These are phyloP conservation scores for Truncatella angustata DNA, from an alignment of 2,329 filamentous ascomycete genomes.

Conservation along the genomic window DNA sequence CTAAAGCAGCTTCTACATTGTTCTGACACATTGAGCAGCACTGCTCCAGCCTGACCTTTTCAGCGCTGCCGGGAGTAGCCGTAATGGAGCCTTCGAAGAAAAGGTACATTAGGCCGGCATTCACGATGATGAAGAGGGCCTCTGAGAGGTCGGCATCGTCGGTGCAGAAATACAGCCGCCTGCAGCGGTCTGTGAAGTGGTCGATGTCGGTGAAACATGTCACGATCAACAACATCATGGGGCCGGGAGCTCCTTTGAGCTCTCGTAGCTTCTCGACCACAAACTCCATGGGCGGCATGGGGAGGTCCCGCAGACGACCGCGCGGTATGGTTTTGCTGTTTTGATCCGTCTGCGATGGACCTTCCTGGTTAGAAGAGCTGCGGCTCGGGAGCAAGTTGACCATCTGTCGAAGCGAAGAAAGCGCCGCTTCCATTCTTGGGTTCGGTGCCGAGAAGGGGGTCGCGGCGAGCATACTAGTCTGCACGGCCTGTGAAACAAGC, in stretches of 20 bases:
- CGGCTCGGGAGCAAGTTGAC: constrained; percentile 47
- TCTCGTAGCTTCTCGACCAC: constrained; percentile 49
- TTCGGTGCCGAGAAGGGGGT: constrained; percentile 42
- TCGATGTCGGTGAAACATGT: constrained; percentile 48
- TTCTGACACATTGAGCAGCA: constrained; percentile 26
- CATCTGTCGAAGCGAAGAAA: constrained; percentile 51
- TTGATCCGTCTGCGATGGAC: background rate
- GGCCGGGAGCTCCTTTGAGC: constrained; percentile 43
- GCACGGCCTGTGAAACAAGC: constrained; percentile 37
- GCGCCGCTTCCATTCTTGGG: constrained; percentile 51
- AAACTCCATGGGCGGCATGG: constrained; percentile 51
- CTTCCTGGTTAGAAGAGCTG: background rate
- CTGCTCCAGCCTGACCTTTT: constrained; percentile 23
- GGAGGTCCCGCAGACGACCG: constrained; percentile 50
- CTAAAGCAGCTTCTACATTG: constrained; percentile 29
- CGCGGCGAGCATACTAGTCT: constrained; percentile 10
- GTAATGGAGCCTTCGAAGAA: constrained; percentile 29
- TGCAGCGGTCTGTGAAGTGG: constrained; percentile 50
- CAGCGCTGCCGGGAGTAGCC: constrained; percentile 16
- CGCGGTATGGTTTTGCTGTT: constrained; percentile 34
- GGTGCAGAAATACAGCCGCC: constrained; percentile 47
- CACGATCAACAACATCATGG: constrained; percentile 48
- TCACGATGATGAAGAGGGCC: constrained; percentile 43
- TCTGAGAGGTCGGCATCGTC: constrained; percentile 44
- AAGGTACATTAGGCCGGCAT: constrained; percentile 28